Evolutionary conservation across 23 red algal genomes (phyloP).

Genomic region (Gracilariopsis chorda): DNA sequence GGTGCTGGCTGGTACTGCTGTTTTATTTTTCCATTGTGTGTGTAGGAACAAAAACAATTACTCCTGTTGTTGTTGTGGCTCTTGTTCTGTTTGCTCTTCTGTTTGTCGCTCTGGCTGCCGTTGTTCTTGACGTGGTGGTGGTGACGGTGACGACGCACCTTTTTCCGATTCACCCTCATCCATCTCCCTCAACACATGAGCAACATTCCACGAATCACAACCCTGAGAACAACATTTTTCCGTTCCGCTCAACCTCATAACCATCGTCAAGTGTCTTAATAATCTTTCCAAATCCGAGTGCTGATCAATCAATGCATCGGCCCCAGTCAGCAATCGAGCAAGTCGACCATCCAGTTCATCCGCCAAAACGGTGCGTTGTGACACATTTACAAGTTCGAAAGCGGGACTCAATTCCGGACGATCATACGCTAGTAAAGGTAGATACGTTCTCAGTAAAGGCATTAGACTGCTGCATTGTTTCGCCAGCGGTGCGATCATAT

Average conservation of each 20-base stretch:
- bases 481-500: not conserved
- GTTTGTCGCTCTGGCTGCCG: too few relatives aligned
- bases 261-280: not conserved
- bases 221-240: too few relatives aligned
- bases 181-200: not conserved
- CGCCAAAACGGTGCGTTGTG: conserved; percentile 7
- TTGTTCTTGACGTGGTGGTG: too few relatives aligned
- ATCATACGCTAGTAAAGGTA: conserved; percentile 39
- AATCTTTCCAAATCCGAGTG: conserved; percentile 10
- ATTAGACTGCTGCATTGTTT: not conserved
- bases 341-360: conserved; percentile 22
- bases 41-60: too few relatives aligned
- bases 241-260: not conserved
- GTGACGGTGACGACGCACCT: too few relatives aligned
- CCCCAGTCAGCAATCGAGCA: not conserved
- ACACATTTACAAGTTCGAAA: conserved; percentile 30
- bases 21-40: too few relatives aligned
- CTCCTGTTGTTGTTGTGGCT: too few relatives aligned
- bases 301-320: not conserved
- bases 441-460: not conserved
- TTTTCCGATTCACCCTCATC: not conserved
- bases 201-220: not conserved
- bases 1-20: too few relatives aligned
- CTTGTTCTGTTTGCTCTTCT: too few relatives aligned
- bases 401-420: conserved; percentile 20